Evolutionary conservation across 2,329 filamentous ascomycete genomes (phyloP).

Genomic region (Fusarium sp.): DNA sequence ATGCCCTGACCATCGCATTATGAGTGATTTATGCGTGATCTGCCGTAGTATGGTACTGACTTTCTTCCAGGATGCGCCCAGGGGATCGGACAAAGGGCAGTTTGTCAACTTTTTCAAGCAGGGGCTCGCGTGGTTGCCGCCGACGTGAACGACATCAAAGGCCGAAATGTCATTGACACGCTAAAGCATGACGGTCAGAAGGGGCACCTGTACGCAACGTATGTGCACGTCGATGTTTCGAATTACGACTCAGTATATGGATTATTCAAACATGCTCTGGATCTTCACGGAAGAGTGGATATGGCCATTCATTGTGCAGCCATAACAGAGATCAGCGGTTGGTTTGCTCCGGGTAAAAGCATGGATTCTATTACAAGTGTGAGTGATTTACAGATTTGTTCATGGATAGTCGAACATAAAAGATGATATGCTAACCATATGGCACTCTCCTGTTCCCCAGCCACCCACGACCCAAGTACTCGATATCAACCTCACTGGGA

Average conservation of each 20-base stretch:
- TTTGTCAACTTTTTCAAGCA: neutral
- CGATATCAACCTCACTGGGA: too few species aligned
- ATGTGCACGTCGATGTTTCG: neutral
- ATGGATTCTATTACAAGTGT: too few species aligned
- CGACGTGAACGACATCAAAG: neutral
- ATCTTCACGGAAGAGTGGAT: neutral
- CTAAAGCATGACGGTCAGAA: neutral
- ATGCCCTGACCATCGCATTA: neutral
- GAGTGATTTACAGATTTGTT: too few species aligned
- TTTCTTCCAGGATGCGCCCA: neutral
- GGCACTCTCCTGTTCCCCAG: too few species aligned
- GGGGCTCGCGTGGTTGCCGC: neutral
- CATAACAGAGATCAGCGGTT: neutral
- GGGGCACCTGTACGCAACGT: neutral
- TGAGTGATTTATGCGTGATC: neutral
- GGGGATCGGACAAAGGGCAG: neutral
- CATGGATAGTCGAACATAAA: too few species aligned
- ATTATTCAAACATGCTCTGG: neutral
- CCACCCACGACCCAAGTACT: too few species aligned
- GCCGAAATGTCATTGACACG: neutral
- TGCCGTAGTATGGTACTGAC: neutral
- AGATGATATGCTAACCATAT: too few species aligned
- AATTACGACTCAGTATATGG: neutral
- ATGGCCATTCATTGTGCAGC: neutral
- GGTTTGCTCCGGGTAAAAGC: neutral